Evolutionary conservation across 2,329 filamentous ascomycete species (phyloP), one percentile per base, ranked within the genome.

Genomic region (Colletotrichum tabaci): DNA sequence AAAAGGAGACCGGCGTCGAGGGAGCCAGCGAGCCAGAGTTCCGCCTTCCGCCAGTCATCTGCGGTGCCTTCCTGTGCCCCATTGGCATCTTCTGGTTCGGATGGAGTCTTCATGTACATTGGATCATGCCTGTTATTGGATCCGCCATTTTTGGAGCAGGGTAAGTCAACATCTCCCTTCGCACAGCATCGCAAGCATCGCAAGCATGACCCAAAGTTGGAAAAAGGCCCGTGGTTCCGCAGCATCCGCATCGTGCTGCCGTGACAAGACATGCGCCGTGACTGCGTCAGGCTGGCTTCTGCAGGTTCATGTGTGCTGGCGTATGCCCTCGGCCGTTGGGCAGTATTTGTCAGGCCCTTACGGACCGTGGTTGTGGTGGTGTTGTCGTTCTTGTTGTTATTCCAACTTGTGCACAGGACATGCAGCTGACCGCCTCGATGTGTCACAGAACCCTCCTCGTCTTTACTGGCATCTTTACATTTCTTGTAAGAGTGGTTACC

Each of bases 401-500:
- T n/a, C 56, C 49, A 67, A 50, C 26, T 52, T 67, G 71, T 50
- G 67, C 72, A 71, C 67, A 73, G 65, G 64, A 77, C 74, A 76
- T 80, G 79, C 74, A 74, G 75, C 76, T 79, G 79, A 80, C 78
- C 76, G 75, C 73, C 74, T 76, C 50, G 64, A 61, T 74, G 77
- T 75, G 66, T 74, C 75, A 77, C 77, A 94, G 93, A 63, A 92
- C 90, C 65, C 88, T 97, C 72, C 88, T 97, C 69, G 90, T 93
- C 40, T 98, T 94, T 82, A 92, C 90, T 67, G 94, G 94, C 63
- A 90, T 97, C 75, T 98, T 97, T 81, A 97, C 94, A 15, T 98
- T 97, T 83, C 84, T 97, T 74, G 94, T 96, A 81, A 83, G 86
- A 85, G 40, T 42, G n/a, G 44, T 42, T 30, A 66, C 65, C 49